Percentiles rank a stretch among this genome's conserved stretches.
These are phyloP conservation scores for Colletotrichum sp. DNA, from an alignment of 2,329 filamentous ascomycete species.

Conservation along the genomic window DNA sequence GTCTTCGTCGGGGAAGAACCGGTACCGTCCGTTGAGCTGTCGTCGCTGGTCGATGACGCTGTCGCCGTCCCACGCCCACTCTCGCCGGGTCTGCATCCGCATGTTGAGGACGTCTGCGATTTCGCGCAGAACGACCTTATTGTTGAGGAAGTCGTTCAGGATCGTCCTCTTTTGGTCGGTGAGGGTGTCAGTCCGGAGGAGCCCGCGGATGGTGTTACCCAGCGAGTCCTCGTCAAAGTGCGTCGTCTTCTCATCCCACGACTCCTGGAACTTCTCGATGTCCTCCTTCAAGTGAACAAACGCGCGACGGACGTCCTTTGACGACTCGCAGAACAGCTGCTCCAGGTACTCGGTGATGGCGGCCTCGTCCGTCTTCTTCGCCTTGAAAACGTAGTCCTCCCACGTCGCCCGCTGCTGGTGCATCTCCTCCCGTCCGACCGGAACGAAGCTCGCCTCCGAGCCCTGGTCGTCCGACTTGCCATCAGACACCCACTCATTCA, in stretches of 20 bases:
- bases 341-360: slow-evolving; percentile 56
- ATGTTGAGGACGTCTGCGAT: slow-evolving; percentile 51
- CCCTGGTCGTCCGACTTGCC: slow-evolving; percentile 33
- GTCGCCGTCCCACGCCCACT: slow-evolving; percentile 43
- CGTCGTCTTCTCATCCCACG: slow-evolving; percentile 24
- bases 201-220: slow-evolving; percentile 38
- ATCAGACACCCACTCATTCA: slow-evolving; percentile 57
- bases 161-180: slow-evolving; percentile 46
- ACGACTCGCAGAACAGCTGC: slow-evolving; percentile 46
- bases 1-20: slow-evolving; percentile 62
- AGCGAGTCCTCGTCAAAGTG: slow-evolving; percentile 37
- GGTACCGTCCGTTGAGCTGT: slow-evolving; percentile 54
- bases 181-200: slow-evolving; percentile 44
- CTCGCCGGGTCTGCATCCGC: slow-evolving; percentile 39
- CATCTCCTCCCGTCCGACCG: slow-evolving; percentile 57
- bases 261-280: slow-evolving; percentile 40
- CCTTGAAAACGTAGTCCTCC: slow-evolving; percentile 61
- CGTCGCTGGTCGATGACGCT: slow-evolving; percentile 41
- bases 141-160: slow-evolving; percentile 42
- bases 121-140: slow-evolving; percentile 43
- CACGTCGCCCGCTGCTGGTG: slow-evolving; percentile 57
- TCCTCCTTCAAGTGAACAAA: slow-evolving; percentile 44
- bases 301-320: slow-evolving; percentile 43
- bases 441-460: slow-evolving; percentile 44
- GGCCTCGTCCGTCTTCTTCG: slow-evolving; percentile 46